Percentiles rank a stretch among this genome's conserved stretches.
These are phyloP conservation scores for Nissolia schottii DNA, from an alignment of 306 rosid genomes.

Conservation along the genomic window DNA sequence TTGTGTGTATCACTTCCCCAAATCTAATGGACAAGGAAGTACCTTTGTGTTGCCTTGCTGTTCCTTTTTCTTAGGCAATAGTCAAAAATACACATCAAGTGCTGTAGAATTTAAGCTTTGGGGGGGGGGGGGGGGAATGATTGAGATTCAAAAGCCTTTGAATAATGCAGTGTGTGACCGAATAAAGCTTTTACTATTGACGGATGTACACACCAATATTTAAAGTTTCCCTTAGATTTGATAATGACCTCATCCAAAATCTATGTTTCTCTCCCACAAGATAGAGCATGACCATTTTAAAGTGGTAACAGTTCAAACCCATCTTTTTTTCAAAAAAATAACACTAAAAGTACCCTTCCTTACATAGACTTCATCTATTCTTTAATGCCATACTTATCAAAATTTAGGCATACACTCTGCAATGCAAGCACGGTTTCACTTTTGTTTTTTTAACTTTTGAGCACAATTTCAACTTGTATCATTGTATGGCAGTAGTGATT, in stretches of 20 bases:
- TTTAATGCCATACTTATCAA: background rate
- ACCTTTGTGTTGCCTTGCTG: slow-evolving; percentile 42
- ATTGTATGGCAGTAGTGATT: background rate
- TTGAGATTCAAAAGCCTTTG: slow-evolving; percentile 38
- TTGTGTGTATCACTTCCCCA: background rate
- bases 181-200: slow-evolving; percentile 59
- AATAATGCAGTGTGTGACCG: slow-evolving; percentile 42
- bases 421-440: slow-evolving; percentile 9
- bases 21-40: slow-evolving; percentile 23
- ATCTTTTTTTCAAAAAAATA: background rate
- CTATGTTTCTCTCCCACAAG: slow-evolving; percentile 51
- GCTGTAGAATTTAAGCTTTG: slow-evolving; percentile 34
- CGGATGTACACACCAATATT: slow-evolving; percentile 52
- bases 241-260: slow-evolving; percentile 60
- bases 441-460: background rate
- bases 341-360: background rate
- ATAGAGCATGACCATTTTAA: slow-evolving; percentile 22
- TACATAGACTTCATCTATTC: background rate
- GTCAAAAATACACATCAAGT: slow-evolving; percentile 52
- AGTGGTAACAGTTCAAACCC: slow-evolving; percentile 10
- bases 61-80: slow-evolving; percentile 33
- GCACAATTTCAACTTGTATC: background rate
- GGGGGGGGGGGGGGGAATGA: slow-evolving; percentile 35
- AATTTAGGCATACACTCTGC: background rate
- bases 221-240: slow-evolving; percentile 48